These are phyloP conservation scores for Calonectria montana DNA, from an alignment of 2,329 filamentous ascomycete genomes.

Conservation along the genomic window DNA sequence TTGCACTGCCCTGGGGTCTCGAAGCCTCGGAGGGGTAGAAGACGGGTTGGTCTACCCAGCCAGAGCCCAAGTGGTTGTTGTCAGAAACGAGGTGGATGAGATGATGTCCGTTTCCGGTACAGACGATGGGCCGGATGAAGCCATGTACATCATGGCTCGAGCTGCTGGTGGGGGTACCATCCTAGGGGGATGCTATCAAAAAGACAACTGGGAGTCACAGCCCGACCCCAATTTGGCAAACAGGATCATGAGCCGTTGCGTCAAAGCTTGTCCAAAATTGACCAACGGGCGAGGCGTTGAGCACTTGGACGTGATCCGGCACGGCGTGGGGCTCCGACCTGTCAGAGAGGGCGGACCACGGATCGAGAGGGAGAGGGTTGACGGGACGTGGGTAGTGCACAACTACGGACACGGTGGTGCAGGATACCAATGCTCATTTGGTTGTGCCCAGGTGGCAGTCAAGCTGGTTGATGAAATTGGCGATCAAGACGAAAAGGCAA, in stretches of 20 bases:
- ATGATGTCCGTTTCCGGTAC: slow-evolving; percentile 79
- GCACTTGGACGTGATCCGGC: slow-evolving; percentile 78
- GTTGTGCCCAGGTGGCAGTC: slow-evolving; percentile 26
- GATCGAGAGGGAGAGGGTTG: slow-evolving; percentile 69
- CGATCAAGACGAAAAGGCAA: background rate
- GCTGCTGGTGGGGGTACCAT: slow-evolving; percentile 82
- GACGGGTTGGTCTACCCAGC: slow-evolving; percentile 79
- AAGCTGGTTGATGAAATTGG: slow-evolving; percentile 26
- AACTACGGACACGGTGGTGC: slow-evolving; percentile 83
- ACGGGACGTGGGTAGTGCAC: slow-evolving; percentile 74
- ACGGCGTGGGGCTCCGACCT: slow-evolving; percentile 84
- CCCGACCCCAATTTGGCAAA: slow-evolving; percentile 80
- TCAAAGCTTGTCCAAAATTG: slow-evolving; percentile 73
- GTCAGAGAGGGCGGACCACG: slow-evolving; percentile 78
- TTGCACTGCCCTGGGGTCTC: slow-evolving; percentile 81
- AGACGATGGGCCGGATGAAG: slow-evolving; percentile 78
- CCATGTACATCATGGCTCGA: slow-evolving; percentile 83
- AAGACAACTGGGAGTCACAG: slow-evolving; percentile 80
- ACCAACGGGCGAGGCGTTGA: slow-evolving; percentile 75
- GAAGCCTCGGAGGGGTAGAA: slow-evolving; percentile 81
- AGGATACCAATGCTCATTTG: slow-evolving; percentile 69
- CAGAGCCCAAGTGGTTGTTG: slow-evolving; percentile 85
- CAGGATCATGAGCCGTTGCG: slow-evolving; percentile 82
- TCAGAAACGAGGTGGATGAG: slow-evolving; percentile 77
- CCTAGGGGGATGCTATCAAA: slow-evolving; percentile 84